Conservation (phyloP, 164 flowering plant genomes). For the Nymphaea thermarum region DNA sequence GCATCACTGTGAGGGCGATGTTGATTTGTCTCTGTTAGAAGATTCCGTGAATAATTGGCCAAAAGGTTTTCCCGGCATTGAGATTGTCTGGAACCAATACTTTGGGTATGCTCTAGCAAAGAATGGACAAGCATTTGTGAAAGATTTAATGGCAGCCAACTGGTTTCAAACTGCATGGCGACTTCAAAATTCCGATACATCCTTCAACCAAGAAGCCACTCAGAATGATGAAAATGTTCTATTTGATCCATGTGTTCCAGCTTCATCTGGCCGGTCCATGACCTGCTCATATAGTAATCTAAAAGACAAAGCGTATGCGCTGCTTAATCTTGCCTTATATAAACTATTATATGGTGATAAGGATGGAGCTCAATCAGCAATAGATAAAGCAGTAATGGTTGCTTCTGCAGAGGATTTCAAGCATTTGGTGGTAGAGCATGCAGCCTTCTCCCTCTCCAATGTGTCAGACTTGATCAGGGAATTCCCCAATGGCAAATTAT, state of each 20-base stretch:
- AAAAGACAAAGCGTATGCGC: conserved; percentile 44
- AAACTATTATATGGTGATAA: conserved; percentile 35
- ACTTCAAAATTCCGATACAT: conserved; percentile 17
- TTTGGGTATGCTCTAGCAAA: conserved; percentile 44
- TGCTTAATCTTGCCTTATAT: conserved; percentile 56
- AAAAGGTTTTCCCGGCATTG: conserved; percentile 50
- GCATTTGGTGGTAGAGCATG: conserved; percentile 54
- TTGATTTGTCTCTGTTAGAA: conserved; percentile 40
- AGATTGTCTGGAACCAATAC: conserved; percentile 84
- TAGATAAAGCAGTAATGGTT: conserved; percentile 39
- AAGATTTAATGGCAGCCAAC: conserved; percentile 32
- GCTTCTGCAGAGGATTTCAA: conserved; percentile 31
- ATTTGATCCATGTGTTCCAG: conserved; percentile 2
- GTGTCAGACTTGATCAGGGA: conserved; percentile 16
- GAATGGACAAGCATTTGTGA: conserved; percentile 25
- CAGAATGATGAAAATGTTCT: conserved; percentile 6
- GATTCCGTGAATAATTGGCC: conserved; percentile 53
- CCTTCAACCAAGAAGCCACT: conserved; percentile 7
- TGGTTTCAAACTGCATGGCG: conserved; percentile 37
- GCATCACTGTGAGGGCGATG: conserved; percentile 11
- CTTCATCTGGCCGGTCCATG: conserved; percentile 12
- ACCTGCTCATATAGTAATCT: conserved; percentile 5
- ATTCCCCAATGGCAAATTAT: conserved; percentile 10
- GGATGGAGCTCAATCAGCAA: conserved; percentile 35
- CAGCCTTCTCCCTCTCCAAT: conserved; percentile 25